Conservation (phyloP, 2,329 filamentous ascomycete species). For the Diaporthe vaccinii region DNA sequence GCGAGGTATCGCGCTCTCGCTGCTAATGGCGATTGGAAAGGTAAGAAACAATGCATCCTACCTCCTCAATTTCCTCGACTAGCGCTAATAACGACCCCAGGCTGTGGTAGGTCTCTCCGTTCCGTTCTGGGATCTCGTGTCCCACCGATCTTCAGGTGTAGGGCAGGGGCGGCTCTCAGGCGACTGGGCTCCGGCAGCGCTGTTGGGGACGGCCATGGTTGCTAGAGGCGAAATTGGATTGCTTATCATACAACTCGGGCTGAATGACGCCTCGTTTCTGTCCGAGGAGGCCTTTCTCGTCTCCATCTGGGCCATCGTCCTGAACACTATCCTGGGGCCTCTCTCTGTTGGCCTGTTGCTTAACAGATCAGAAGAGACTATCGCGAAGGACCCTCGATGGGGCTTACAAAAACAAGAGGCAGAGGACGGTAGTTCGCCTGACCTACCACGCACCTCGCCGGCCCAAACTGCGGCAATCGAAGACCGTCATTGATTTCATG, state of each 20-base stretch:
- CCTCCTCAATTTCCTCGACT: not conserved
- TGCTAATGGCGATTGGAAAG: constrained; percentile 66
- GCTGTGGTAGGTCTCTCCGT: constrained; percentile 41
- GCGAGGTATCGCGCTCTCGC: constrained; percentile 68
- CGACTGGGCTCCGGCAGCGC: constrained; percentile 56
- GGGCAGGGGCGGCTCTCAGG: not conserved
- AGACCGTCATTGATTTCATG: not conserved
- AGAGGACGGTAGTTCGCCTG: not conserved
- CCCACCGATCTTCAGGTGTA: constrained; percentile 49
- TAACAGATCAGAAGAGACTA: constrained; percentile 17
- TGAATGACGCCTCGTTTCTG: constrained; percentile 57
- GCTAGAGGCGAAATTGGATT: constrained; percentile 73
- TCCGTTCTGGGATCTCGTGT: constrained; percentile 55
- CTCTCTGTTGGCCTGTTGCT: constrained; percentile 65
- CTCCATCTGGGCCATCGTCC: constrained; percentile 68
- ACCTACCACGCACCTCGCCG: not conserved
- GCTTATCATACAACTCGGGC: constrained; percentile 58
- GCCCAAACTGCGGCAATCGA: not conserved
- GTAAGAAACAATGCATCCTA: not conserved
- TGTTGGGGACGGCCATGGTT: constrained; percentile 71
- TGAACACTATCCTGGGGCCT: constrained; percentile 69
- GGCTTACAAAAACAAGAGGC: constrained; percentile 36
- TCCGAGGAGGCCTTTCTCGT: constrained; percentile 67
- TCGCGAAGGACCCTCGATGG: constrained; percentile 41
- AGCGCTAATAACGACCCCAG: not conserved